A percentile compares a stretch with the other conserved stretches of the same genome.
phyloP scores from a whole-genome alignment of 129 eudicot species.

The Flaveria robusta region DNA sequence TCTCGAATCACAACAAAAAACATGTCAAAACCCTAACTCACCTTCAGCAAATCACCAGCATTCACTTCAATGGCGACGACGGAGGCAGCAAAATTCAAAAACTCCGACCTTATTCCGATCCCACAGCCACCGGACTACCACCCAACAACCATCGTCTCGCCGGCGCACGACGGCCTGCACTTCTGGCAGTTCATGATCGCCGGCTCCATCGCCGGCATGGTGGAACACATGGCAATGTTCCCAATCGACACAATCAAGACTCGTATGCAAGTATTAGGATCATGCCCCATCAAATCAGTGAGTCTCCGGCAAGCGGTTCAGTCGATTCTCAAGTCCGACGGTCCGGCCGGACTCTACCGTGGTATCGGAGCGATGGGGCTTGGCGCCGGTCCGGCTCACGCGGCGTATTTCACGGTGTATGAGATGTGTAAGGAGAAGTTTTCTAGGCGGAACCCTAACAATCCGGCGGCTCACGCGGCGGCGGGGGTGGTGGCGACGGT shows the following conservation, averaged over 20 bases:
- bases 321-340: constrained; percentile 72
- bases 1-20: background rate
- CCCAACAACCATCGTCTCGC: constrained; percentile 43
- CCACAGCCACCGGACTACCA: constrained; percentile 67
- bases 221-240: constrained; percentile 95
- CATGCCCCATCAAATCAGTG: constrained; percentile 69
- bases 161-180: constrained; percentile 81
- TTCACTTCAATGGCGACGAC: constrained; percentile 62
- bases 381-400: constrained; percentile 95
- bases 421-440: constrained; percentile 63
- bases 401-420: constrained; percentile 75
- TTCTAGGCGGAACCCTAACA: constrained; percentile 44
- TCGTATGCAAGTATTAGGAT: constrained; percentile 82
- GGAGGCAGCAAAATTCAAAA: constrained; percentile 62
- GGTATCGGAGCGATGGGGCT: constrained; percentile 92
- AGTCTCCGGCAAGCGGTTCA: constrained; percentile 58
- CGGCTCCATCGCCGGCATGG: constrained; percentile 87
- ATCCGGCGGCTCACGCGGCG: constrained; percentile 58
- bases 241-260: constrained; percentile 88
- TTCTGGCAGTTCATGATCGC: constrained; percentile 90
- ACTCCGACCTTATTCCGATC: constrained; percentile 63
- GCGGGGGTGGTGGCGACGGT: constrained; percentile 83
- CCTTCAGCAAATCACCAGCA: background rate
- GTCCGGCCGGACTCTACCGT: constrained; percentile 66
- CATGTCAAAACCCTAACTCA: constrained; percentile 35